Percentiles rank a stretch among this genome's conserved stretches.
Evolutionary conservation across 305 asterid species (phyloP).

Genomic region (Nicotiana rustica): DNA sequence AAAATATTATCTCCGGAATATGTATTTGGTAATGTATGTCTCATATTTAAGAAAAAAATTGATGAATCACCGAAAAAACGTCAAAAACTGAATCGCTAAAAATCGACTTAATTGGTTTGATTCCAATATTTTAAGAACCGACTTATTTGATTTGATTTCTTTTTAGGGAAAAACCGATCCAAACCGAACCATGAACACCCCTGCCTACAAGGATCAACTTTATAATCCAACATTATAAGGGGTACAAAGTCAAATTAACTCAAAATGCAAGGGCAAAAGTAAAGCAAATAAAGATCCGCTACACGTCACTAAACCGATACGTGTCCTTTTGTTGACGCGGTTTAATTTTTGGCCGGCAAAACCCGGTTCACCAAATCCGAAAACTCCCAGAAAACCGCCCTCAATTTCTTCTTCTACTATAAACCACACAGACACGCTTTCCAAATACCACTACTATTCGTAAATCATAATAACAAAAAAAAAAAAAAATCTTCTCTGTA

Average conservation of each 20-base stretch:
- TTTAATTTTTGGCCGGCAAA: constrained; percentile 34
- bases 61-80: too few relatives aligned
- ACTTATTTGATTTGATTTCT: too few relatives aligned
- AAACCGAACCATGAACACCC: too few relatives aligned
- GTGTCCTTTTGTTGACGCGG: background rate
- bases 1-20: too few relatives aligned
- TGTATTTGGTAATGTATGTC: too few relatives aligned
- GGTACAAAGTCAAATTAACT: background rate
- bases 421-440: constrained; percentile 59
- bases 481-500: constrained; percentile 36
- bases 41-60: too few relatives aligned
- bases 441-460: constrained; percentile 37
- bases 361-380: constrained; percentile 23
- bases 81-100: too few relatives aligned
- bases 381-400: background rate
- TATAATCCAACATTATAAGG: background rate
- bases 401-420: constrained; percentile 38
- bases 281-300: background rate
- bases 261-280: background rate
- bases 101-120: too few relatives aligned
- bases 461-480: constrained; percentile 29
- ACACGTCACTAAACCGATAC: constrained; percentile 21
- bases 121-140: too few relatives aligned
- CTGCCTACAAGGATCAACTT: too few relatives aligned
- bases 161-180: too few relatives aligned